Base-by-base conservation (phyloP, 108 stramenopile species). In the Stephanodiscus triporus region DNA sequence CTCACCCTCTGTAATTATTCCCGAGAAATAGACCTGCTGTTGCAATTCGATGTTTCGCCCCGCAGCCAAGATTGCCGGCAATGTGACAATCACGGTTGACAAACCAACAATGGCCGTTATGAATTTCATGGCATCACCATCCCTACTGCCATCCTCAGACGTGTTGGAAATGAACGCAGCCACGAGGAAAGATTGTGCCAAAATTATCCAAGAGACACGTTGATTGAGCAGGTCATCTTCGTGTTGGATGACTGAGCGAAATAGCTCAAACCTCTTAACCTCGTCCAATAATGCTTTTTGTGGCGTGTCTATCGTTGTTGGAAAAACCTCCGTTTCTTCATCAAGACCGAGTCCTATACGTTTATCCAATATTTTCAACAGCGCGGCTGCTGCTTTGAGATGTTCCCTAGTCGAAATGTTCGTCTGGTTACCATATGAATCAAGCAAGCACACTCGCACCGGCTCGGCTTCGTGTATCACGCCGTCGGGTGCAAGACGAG, bases 141-240 rank as follows among this genome's bases (percentile, higher is more conserved):
- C 59, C 5, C 60, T 49, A 30, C 68, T 40, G 5, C 34, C 60
- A 16, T 67, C 74, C 11, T 66, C 27, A 13, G 53, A 58, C 19
- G 58, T 26, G 9, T 61, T 36, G 55, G 79, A 77, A 43, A 84
- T 80, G 38, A 54, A 80, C 0, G 83, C 83, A 1, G 83, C 83
- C 79, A 84, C 80, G 24, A 84, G 62, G 64, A 84, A 84, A 23
- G 83, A 84, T 73, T 84, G 83, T 0, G 83, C 83, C 22, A 84
- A 30, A 17, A 84, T 80, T 34, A 84, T 84, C 83, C 83, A 84
- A 2, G 78, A 80, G n/a, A 84, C 78, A 34, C 83, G 73, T 42
- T 84, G 83, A 63, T 84, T 84, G 11, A 84, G 50, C 14, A 84
- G 60, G 62, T 84, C 83, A 45, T 84, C 83, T 69, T 84, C 83